A percentile compares a stretch with the other conserved stretches of the same genome.
Conservation (phyloP, 441 rosid species). For the Adansonia madagascariensis region DNA sequence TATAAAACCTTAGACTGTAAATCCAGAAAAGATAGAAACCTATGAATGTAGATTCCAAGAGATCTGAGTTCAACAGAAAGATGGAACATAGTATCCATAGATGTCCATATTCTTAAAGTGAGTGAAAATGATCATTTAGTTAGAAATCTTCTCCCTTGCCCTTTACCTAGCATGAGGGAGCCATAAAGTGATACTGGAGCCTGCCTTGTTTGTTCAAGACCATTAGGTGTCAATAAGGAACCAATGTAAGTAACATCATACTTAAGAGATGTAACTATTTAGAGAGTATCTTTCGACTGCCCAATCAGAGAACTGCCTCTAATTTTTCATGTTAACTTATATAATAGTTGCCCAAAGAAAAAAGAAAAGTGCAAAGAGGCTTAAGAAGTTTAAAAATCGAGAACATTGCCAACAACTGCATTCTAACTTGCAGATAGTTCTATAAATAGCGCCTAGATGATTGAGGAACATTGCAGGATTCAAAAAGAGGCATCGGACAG, state of each 20-base stretch:
- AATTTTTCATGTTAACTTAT: not conserved
- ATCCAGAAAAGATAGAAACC: conserved; percentile 18
- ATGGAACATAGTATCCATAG: not conserved
- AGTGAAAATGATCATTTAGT: not conserved
- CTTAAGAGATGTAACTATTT: not conserved
- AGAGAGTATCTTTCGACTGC: not conserved
- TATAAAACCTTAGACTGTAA: conserved; percentile 12
- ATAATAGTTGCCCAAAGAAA: not conserved
- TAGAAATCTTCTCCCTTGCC: too few relatives aligned
- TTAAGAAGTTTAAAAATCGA: not conserved
- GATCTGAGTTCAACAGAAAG: not conserved
- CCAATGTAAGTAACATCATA: not conserved
- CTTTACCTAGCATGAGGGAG: not conserved
- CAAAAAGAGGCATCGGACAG: not conserved
- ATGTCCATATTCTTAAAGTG: not conserved
- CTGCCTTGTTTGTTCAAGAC: conserved; percentile 6
- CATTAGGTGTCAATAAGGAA: not conserved
- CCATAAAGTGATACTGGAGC: not conserved
- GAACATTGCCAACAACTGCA: not conserved
- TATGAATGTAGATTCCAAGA: not conserved
- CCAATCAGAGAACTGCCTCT: conserved; percentile 1
- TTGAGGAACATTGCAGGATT: not conserved
- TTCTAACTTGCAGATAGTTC: not conserved
- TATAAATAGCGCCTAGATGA: not conserved
- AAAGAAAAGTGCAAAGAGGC: not conserved